A percentile compares a stretch with the other conserved stretches of the same genome.
phyloP scores from a whole-genome alignment of 192 early-diverging fungal genomes.

The Rhizoclosmatium globosum region DNA sequence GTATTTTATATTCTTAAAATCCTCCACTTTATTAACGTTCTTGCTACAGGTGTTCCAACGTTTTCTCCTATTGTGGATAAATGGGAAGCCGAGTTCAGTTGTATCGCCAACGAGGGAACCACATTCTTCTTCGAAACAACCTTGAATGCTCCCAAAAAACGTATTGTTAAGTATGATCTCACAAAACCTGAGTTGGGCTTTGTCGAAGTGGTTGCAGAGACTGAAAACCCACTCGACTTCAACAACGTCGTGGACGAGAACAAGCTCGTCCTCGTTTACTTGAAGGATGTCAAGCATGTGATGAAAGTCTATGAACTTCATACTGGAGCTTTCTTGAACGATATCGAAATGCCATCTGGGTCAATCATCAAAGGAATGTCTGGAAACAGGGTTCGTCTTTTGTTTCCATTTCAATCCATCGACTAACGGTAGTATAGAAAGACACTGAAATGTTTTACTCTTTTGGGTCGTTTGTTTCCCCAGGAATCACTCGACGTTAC shows the following conservation, averaged over 20 bases:
- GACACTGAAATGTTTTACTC: slow-evolving; percentile 65
- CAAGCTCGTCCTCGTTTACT: slow-evolving; percentile 66
- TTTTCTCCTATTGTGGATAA: slow-evolving; percentile 53
- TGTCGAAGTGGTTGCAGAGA: slow-evolving; percentile 65
- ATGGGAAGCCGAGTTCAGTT: slow-evolving; percentile 56
- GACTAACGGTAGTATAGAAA: slow-evolving; percentile 33
- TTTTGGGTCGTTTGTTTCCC: slow-evolving; percentile 64
- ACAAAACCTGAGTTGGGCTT: slow-evolving; percentile 58
- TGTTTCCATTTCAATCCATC: not conserved
- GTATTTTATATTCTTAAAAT: not conserved
- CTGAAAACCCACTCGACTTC: slow-evolving; percentile 55
- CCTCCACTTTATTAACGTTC: not conserved
- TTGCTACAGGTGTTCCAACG: slow-evolving; percentile 17
- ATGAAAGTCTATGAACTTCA: slow-evolving; percentile 52
- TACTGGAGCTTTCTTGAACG: slow-evolving; percentile 50
- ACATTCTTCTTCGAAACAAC: slow-evolving; percentile 71
- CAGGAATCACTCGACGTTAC: slow-evolving; percentile 56
- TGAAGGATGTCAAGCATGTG: slow-evolving; percentile 70
- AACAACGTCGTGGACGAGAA: slow-evolving; percentile 57
- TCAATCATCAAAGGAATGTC: slow-evolving; percentile 49
- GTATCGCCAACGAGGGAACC: slow-evolving; percentile 63
- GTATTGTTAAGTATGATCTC: slow-evolving; percentile 71
- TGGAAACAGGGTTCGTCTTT: slow-evolving; percentile 34
- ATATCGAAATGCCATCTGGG: slow-evolving; percentile 60
- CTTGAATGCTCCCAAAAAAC: slow-evolving; percentile 64